A percentile compares a stretch with the other conserved stretches of the same genome.
Conservation (phyloP, 2,329 filamentous ascomycete species). For the Pseudogymnoascus sp. region DNA sequence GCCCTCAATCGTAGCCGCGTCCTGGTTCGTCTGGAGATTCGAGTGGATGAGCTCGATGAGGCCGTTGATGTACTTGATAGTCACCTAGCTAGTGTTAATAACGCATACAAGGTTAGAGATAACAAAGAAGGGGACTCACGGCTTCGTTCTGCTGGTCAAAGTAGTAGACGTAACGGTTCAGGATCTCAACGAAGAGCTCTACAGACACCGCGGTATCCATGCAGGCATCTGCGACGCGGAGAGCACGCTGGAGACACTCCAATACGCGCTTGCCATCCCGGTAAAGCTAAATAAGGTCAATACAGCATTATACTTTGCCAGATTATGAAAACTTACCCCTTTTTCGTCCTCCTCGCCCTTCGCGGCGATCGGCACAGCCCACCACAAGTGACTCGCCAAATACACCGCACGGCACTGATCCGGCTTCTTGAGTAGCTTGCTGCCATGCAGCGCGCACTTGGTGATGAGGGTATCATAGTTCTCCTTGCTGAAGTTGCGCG, state of each 20-base stretch:
- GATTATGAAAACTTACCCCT: constrained; percentile 46
- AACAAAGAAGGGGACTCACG: constrained; percentile 37
- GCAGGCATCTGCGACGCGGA: constrained; percentile 93
- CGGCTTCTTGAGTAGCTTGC: constrained; percentile 93
- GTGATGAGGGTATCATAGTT: constrained; percentile 99
- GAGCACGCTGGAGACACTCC: constrained; percentile 88
- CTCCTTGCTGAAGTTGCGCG: constrained; percentile 85
- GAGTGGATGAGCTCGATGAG: constrained; percentile 97
- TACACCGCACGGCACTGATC: constrained; percentile 97
- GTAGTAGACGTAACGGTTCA: constrained; percentile 98
- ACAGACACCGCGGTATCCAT: constrained; percentile 98
- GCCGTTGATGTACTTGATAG: constrained; percentile 94
- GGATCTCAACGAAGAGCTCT: constrained; percentile 94
- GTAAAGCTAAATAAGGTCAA: constrained; percentile 58
- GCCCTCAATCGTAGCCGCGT: constrained; percentile 74
- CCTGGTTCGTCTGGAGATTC: constrained; percentile 78
- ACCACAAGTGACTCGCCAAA: constrained; percentile 94
- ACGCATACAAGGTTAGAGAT: constrained; percentile 10
- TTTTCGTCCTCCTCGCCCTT: constrained; percentile 75
- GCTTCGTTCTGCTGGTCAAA: constrained; percentile 99
- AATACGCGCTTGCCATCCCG: constrained; percentile 95
- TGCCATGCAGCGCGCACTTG: constrained; percentile 92
- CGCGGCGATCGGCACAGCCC: constrained; percentile 76
- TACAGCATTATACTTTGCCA: neutral
- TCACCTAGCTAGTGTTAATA: constrained; percentile 47